phyloP scores from a whole-genome alignment of 75 land plant genomes.

The Cryptomeria japonica region DNA sequence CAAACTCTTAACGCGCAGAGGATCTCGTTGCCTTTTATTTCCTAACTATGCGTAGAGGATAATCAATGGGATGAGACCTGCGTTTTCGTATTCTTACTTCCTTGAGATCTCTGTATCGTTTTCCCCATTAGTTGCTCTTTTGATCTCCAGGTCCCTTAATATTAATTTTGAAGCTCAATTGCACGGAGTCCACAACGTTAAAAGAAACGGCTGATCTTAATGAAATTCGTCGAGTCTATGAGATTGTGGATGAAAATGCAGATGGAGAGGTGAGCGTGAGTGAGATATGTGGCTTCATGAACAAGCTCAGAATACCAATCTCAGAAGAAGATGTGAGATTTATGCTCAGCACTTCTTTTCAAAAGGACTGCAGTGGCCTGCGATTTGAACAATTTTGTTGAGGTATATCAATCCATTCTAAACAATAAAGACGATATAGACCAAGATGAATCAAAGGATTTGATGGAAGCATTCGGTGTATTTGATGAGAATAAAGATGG shows the following conservation, averaged over 20 bases:
- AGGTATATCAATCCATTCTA: background rate
- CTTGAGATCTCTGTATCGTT: too few species aligned
- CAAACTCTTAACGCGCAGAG: too few species aligned
- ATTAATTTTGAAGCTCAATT: too few species aligned
- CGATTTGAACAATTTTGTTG: background rate
- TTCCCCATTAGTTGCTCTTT: too few species aligned
- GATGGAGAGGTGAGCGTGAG: background rate
- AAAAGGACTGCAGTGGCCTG: background rate
- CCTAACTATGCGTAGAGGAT: too few species aligned
- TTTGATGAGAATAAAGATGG: slow-evolving; percentile 57
- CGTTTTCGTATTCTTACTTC: too few species aligned
- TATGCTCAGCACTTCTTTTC: background rate
- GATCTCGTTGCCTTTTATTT: too few species aligned
- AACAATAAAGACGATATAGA: background rate
- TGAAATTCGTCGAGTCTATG: background rate
- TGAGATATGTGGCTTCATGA: background rate
- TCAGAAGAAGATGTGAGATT: background rate
- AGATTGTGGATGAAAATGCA: background rate
- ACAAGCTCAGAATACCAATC: background rate
- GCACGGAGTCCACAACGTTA: too few species aligned
- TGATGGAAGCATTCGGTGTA: slow-evolving; percentile 52
- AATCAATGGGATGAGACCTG: too few species aligned
- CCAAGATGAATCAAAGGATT: slow-evolving; percentile 6
- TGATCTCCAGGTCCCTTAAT: too few species aligned
- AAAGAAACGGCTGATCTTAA: background rate